Base-by-base conservation (phyloP, 345 rosid species). In the Sapria himalayana region DNA sequence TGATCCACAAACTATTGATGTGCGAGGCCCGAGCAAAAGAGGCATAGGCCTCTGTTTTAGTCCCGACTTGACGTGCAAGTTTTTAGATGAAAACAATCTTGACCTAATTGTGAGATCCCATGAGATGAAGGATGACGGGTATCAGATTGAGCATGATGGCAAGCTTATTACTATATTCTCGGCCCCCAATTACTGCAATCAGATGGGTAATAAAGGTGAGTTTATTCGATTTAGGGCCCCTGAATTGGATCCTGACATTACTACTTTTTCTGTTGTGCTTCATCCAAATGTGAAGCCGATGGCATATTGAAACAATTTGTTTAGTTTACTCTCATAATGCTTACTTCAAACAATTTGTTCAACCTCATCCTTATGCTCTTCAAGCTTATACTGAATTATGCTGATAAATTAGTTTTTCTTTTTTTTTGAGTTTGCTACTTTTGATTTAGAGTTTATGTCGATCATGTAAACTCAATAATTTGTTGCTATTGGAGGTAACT, bases 151-250 rank as follows among this genome's bases (percentile, higher is more conserved):
- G 59, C 98, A 89, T 56, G 93, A 79, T 16, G 98, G 98, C 29
- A 89, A 79, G 61, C 91, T 89, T 37, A 79, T 89, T 35, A 89
- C 98, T 0, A 93, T 89, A 38, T 89, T 89, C 53, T 89, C 98
- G 34, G 98, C 98, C 0, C 98, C 98, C 65, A 89, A 89, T 54
- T 89, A 89, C 52, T 89, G 98, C 66, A 95, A 89, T 53, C 93
- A 82, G 95, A 89, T 82, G 98, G 95, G 95, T 47, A 89, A 89
- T 60, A 82, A 89, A 55, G 98, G 98, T 44, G 98, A 94, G 27
- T 79, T 71, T 52, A 89, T 89, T 54, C 84, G 79, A 29, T 89
- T 82, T 36, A 77, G 76, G 64, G 81, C 95, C 48, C 98, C 92
- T 3, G 74, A 72, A 19, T 53, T 89, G 91, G 77, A 79, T 73